Percentiles rank a stretch among this genome's conserved stretches.
Conservation (phyloP, 768 basidiomycete species). For the Phylloporus sp. region DNA sequence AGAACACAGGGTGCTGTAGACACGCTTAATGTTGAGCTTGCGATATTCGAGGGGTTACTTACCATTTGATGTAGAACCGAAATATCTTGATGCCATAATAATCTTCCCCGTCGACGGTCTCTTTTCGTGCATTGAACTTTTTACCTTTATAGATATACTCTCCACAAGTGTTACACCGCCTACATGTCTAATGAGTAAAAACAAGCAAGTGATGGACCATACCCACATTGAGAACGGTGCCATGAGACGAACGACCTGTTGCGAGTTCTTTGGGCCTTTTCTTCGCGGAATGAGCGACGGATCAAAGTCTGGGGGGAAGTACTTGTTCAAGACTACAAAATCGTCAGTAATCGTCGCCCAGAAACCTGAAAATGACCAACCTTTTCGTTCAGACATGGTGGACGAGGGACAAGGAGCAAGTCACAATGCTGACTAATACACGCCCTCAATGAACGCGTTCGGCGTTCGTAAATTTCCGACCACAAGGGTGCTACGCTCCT, state of each 20-base stretch:
- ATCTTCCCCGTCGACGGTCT: constrained; percentile 95
- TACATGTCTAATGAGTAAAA: constrained; percentile 27
- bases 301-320: constrained; percentile 98
- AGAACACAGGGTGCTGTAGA: constrained; percentile 81
- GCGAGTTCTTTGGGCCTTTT: constrained; percentile 88
- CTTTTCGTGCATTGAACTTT: constrained; percentile 99
- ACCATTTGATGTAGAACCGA: constrained; percentile 91
- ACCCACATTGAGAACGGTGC: constrained; percentile 96
- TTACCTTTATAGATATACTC: constrained; percentile 99
- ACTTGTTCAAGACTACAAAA: constrained; percentile 82
- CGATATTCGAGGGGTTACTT: constrained; percentile 23
- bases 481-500: constrained; percentile 14
- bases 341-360: constrained; percentile 2
- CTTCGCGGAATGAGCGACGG: constrained; percentile 92
- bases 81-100: constrained; percentile 99
- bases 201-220: not conserved
- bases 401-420: constrained; percentile 2
- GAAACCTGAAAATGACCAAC: constrained; percentile 31
- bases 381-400: constrained; percentile 82
- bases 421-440: constrained; percentile 29
- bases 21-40: constrained; percentile 11
- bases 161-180: constrained; percentile 93
- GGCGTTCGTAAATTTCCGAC: constrained; percentile 33
- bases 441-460: constrained; percentile 23
- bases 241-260: constrained; percentile 98